phyloP scores from a whole-genome alignment of 257 asterid genomes.

The Forsythia viridissima region DNA sequence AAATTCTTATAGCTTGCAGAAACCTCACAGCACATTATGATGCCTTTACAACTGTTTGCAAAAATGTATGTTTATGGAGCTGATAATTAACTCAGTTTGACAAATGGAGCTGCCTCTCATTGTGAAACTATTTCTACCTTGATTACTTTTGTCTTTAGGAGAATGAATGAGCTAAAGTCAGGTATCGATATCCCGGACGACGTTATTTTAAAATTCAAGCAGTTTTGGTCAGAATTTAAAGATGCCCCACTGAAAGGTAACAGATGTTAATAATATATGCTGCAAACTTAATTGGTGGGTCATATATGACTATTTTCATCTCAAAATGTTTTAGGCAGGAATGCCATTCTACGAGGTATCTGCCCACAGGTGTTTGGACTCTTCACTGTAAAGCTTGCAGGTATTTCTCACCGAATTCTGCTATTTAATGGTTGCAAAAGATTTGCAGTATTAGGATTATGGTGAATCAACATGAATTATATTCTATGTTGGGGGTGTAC shows the following conservation, averaged over 20 bases:
- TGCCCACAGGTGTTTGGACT: slow-evolving; percentile 98
- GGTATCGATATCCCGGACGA: slow-evolving; percentile 82
- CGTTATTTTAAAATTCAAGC: slow-evolving; percentile 56
- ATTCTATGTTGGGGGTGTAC: neutral
- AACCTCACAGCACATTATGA: neutral
- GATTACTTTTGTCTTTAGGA: slow-evolving; percentile 45
- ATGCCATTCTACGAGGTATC: slow-evolving; percentile 81
- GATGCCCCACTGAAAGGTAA: slow-evolving; percentile 82
- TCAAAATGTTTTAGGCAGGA: slow-evolving; percentile 64
- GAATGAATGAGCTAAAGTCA: slow-evolving; percentile 77
- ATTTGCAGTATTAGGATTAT: slow-evolving; percentile 3
- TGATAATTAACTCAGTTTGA: slow-evolving; percentile 8
- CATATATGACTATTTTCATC: neutral
- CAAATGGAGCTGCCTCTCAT: slow-evolving; percentile 11
- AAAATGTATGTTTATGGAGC: neutral
- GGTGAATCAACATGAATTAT: slow-evolving; percentile 2
- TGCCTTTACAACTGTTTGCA: neutral
- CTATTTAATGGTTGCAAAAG: slow-evolving; percentile 14
- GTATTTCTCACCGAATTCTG: slow-evolving; percentile 36
- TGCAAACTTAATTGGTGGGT: neutral
- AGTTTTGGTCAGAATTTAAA: slow-evolving; percentile 81
- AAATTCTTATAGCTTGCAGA: neutral
- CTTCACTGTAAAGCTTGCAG: slow-evolving; percentile 98
- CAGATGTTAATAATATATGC: slow-evolving; percentile 3
- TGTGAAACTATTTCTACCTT: slow-evolving; percentile 11